These are phyloP conservation scores for Fusarium kyushuense DNA, from an alignment of 2,329 filamentous ascomycete species.

Conservation along the genomic window DNA sequence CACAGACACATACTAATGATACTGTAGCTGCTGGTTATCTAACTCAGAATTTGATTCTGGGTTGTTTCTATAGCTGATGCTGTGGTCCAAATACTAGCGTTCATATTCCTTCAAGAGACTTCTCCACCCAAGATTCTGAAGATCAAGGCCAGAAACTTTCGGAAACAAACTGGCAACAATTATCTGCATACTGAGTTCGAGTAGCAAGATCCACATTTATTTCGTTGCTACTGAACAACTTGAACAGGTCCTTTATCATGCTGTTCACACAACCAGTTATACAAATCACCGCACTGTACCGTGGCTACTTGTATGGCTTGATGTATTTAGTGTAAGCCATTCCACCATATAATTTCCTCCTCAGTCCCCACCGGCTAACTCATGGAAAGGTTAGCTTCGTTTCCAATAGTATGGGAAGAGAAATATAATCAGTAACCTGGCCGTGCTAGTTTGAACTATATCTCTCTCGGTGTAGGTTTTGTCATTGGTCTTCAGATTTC, in stretches of 20 bases:
- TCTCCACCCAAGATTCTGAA: slow-evolving; percentile 52
- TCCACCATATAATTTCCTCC: fast-evolving
- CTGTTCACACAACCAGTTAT: slow-evolving; percentile 64
- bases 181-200: slow-evolving; percentile 49
- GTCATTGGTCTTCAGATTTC: slow-evolving; percentile 69
- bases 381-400: slow-evolving; percentile 60
- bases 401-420: slow-evolving; percentile 61
- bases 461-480: slow-evolving; percentile 64
- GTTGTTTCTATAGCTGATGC: slow-evolving; percentile 55
- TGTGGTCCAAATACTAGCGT: slow-evolving; percentile 51
- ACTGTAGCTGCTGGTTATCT: slow-evolving; percentile 54
- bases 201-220: slow-evolving; percentile 43
- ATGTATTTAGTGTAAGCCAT: slow-evolving; percentile 61
- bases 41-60: slow-evolving; percentile 56
- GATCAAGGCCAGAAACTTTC: slow-evolving; percentile 46
- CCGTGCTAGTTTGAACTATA: slow-evolving; percentile 63
- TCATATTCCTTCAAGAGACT: slow-evolving; percentile 56
- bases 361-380: background rate
- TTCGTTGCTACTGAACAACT: slow-evolving; percentile 46
- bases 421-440: slow-evolving; percentile 62
- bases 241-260: slow-evolving; percentile 62
- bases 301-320: slow-evolving; percentile 65
- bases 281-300: slow-evolving; percentile 61
- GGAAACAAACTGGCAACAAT: slow-evolving; percentile 48
- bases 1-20: background rate